Base-by-base conservation (phyloP, 352 stramenopile genomes). In the Phytophthora ohioensis region DNA sequence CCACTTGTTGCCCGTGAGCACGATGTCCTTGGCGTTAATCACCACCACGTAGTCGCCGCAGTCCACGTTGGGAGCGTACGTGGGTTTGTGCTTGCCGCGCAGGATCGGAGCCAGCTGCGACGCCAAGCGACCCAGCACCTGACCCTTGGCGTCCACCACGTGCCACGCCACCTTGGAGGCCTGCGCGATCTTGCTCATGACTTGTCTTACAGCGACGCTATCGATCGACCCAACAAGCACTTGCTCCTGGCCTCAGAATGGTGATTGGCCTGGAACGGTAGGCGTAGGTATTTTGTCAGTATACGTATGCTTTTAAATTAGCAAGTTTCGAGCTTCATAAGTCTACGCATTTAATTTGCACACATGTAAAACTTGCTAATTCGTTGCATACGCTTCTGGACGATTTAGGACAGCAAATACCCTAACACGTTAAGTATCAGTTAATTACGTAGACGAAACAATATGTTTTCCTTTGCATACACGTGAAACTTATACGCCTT, bases 51-150 rank as follows among this genome's bases (percentile, higher is more conserved):
- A 97, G 87, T 99, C 98, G 52, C 98, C 98, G 81, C 96, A 98
- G 84, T 99, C 97, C n/a, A 95, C 85, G 78, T 99, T 98, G 10
- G 97, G 98, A 51, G 91, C 87, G 83, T 98, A 99, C 56, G 96
- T 99, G 7, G 98, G 98, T 79, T 99, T 99, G 88, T 99, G 97
- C 80, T 99, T 99, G 55, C 98, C 98, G 57, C 90, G 94, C 21
- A 99, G 84, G 70, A 99, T 97, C 12, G 92, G 94, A 42, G 97
- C 93, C 43, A 99, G 93, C 73, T 98, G 94, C 55, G 91, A 97
- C 32, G 98, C 97, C 45, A 99, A 77, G 5, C 98, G 94, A 9
- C 98, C 98, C 12, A 99, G 91, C 39, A 98, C 94, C 81, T 99
- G 95, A 27, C 94, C 91, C 61, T 97, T 91, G 55, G 97, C 97